These are phyloP conservation scores for Aeschynomene evenia DNA, from an alignment of 306 rosid species.

Conservation along the genomic window DNA sequence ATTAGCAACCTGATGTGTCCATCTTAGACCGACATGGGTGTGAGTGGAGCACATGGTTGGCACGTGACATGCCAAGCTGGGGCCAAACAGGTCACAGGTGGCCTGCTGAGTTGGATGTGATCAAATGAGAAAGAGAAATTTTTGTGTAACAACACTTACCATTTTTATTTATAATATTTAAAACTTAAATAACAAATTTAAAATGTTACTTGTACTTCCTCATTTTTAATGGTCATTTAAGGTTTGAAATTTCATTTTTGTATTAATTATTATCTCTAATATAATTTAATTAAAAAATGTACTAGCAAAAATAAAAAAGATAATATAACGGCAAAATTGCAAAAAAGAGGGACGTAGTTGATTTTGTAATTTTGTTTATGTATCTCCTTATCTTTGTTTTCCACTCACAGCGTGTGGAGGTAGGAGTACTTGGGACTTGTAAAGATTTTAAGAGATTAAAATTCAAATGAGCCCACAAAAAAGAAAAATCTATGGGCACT, in stretches of 20 bases:
- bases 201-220: too few species aligned
- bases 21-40: constrained; percentile 39
- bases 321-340: not conserved
- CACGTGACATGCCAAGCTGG: constrained; percentile 17
- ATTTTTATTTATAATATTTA: too few species aligned
- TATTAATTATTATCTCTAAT: too few species aligned
- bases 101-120: not conserved
- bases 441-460: not conserved
- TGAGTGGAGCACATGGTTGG: constrained; percentile 39
- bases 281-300: too few species aligned
- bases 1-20: constrained; percentile 24
- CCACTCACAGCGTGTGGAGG: not conserved
- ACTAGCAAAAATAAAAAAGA: too few species aligned
- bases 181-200: too few species aligned
- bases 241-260: too few species aligned
- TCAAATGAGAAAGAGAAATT: constrained; percentile 12
- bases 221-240: too few species aligned
- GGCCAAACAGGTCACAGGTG: not conserved
- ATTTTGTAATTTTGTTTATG: too few species aligned
- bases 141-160: too few species aligned
- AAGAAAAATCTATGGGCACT: not conserved
- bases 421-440: not conserved
- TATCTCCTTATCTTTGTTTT: not conserved
- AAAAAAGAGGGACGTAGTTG: not conserved
- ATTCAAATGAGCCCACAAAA: not conserved